phyloP scores from a whole-genome alignment of 129 eudicot genomes.

The Dittrichia graveolens region DNA sequence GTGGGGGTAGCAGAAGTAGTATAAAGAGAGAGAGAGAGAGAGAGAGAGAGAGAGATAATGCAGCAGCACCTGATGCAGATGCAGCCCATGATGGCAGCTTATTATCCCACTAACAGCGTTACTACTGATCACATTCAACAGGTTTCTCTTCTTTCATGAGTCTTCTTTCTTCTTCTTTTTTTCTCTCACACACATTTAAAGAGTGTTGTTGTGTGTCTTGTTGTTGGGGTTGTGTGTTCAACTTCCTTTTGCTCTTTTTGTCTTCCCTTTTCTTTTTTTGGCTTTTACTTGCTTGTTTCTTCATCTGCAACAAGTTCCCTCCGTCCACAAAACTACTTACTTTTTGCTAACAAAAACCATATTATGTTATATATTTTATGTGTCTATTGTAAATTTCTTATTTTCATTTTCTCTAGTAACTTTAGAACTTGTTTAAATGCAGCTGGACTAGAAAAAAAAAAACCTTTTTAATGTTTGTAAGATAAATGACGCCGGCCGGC shows the following conservation, averaged over 20 bases:
- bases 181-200: constrained; percentile 13
- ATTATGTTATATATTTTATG: neutral
- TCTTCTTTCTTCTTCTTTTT: neutral
- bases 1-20: constrained; percentile 13
- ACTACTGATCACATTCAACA: constrained; percentile 99
- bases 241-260: constrained; percentile 34
- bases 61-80: constrained; percentile 99
- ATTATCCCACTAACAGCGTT: constrained; percentile 91
- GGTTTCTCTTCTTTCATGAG: constrained; percentile 38
- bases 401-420: neutral
- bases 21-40: constrained; percentile 10
- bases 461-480: neutral
- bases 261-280: constrained; percentile 32
- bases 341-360: neutral
- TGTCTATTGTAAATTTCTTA: neutral
- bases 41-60: constrained; percentile 25
- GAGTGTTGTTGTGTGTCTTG: constrained; percentile 26
- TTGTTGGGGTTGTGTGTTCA: constrained; percentile 25
- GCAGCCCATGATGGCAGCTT: constrained; percentile 99
- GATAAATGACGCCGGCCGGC: neutral
- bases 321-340: constrained; percentile 12
- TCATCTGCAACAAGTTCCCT: constrained; percentile 32
- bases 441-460: neutral
- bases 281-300: constrained; percentile 35
- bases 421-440: neutral